A percentile compares a stretch with the other conserved stretches of the same genome.
Evolutionary conservation across 306 rosid genomes (phyloP).

Genomic region (Medicago arabica): DNA sequence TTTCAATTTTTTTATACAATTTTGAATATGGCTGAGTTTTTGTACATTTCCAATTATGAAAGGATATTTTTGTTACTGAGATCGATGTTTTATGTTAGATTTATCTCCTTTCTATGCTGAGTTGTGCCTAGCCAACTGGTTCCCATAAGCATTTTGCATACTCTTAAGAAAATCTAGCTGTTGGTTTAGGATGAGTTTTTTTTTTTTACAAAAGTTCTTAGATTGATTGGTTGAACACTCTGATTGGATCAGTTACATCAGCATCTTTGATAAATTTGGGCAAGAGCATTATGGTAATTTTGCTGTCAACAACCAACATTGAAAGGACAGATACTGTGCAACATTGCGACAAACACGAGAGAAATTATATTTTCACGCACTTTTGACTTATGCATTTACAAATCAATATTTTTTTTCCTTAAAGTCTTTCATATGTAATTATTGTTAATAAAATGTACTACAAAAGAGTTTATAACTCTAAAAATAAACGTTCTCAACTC

Average conservation of each 20-base stretch:
- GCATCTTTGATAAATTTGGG: not conserved
- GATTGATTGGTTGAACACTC: not conserved
- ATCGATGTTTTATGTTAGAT: not conserved
- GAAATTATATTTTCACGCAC: too few species aligned
- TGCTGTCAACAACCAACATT: too few species aligned
- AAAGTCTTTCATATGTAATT: not conserved
- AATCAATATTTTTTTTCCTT: too few species aligned
- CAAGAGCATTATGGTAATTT: not conserved
- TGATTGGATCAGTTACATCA: not conserved
- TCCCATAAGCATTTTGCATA: not conserved
- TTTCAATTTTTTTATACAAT: not conserved
- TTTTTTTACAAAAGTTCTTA: not conserved
- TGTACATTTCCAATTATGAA: not conserved
- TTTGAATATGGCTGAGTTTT: not conserved
- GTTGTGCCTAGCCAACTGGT: not conserved
- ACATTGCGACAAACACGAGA: too few species aligned
- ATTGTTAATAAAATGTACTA: not conserved
- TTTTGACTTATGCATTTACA: too few species aligned
- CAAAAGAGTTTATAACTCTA: not conserved
- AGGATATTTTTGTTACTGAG: not conserved
- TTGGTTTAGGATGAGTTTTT: too few species aligned
- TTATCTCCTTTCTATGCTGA: conserved; percentile 1
- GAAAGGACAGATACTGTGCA: too few species aligned
- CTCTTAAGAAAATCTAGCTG: too few species aligned
- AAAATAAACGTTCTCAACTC: too few species aligned